Conservation (phyloP, 306 rosid species). For the Begonia masoniana region DNA sequence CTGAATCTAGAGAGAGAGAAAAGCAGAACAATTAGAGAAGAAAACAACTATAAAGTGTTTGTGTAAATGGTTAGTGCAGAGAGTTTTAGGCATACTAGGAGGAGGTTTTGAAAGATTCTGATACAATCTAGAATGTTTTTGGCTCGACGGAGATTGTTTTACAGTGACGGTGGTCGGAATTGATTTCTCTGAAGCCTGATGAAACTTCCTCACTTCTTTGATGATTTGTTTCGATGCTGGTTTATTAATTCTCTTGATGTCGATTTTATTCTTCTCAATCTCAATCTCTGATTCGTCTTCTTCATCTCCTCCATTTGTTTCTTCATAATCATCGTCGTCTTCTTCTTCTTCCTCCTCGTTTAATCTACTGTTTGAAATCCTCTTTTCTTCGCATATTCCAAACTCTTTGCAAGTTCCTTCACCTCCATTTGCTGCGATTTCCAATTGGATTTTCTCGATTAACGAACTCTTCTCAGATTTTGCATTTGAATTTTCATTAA, state of each 20-base stretch:
- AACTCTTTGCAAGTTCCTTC: constrained; percentile 41
- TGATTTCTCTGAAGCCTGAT: constrained; percentile 6
- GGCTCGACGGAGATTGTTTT: constrained; percentile 26
- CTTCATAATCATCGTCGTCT: constrained; percentile 13
- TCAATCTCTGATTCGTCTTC: constrained; percentile 13
- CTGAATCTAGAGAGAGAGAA: background rate
- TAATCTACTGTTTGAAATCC: constrained; percentile 20
- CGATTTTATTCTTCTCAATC: constrained; percentile 34
- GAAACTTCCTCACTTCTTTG: constrained; percentile 24
- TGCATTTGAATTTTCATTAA: background rate
- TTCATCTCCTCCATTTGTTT: constrained; percentile 12
- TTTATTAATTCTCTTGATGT: constrained; percentile 46
- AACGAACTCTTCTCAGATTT: constrained; percentile 12
- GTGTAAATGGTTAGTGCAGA: background rate
- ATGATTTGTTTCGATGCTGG: constrained; percentile 14
- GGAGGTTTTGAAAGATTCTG: background rate
- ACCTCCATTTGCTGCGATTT: constrained; percentile 13
- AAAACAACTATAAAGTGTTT: background rate
- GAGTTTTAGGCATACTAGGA: background rate
- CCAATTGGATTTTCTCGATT: constrained; percentile 26
- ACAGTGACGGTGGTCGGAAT: background rate
- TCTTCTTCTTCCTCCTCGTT: background rate
- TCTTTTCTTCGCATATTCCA: constrained; percentile 46
- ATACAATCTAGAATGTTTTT: constrained; percentile 3
- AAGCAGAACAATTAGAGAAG: background rate